phyloP scores from a whole-genome alignment of 2,329 filamentous ascomycete genomes.

The Colletotrichum musicola region DNA sequence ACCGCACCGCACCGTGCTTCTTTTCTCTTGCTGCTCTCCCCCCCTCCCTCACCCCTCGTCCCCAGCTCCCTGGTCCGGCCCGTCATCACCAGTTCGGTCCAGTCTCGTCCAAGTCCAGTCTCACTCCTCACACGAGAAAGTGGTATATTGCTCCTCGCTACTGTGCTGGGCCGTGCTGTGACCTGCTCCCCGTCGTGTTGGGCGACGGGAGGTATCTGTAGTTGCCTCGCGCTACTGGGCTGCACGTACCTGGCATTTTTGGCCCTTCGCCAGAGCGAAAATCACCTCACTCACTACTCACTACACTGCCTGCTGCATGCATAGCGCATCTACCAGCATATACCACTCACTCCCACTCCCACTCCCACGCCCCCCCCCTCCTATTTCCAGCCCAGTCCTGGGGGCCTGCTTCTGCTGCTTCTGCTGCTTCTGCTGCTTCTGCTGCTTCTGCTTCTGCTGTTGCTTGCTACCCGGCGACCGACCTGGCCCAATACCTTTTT shows the following conservation, averaged over 20 bases:
- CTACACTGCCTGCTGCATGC: constrained; percentile 36
- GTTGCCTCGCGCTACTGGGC: constrained; percentile 39
- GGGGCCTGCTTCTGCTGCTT: constrained; percentile 18
- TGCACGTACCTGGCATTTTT: constrained; percentile 46
- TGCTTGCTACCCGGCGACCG: constrained; percentile 29
- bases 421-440: constrained; percentile 27
- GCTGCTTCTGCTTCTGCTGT: constrained; percentile 9
- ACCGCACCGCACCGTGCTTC: constrained; percentile 24
- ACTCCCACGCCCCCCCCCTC: constrained; percentile 36
- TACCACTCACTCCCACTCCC: constrained; percentile 33
- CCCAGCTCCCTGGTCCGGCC: constrained; percentile 12
- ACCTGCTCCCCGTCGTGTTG: background rate
- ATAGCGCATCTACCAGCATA: constrained; percentile 37
- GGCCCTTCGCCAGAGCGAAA: constrained; percentile 30
- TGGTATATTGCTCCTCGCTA: constrained; percentile 13
- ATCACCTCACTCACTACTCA: constrained; percentile 24
- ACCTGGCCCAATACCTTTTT: constrained; percentile 26
- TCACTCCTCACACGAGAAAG: constrained; percentile 14
- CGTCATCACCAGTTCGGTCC: constrained; percentile 30
- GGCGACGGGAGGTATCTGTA: constrained; percentile 3
- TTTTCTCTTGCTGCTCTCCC: constrained; percentile 2
- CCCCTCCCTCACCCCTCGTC: too few relatives aligned
- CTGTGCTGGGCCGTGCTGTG: constrained; percentile 8
- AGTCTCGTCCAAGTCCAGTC: too few relatives aligned
- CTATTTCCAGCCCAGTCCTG: constrained; percentile 30